These are phyloP conservation scores for Starmerella roubikii DNA, from an alignment of 805 yeast genomes.

Conservation along the genomic window DNA sequence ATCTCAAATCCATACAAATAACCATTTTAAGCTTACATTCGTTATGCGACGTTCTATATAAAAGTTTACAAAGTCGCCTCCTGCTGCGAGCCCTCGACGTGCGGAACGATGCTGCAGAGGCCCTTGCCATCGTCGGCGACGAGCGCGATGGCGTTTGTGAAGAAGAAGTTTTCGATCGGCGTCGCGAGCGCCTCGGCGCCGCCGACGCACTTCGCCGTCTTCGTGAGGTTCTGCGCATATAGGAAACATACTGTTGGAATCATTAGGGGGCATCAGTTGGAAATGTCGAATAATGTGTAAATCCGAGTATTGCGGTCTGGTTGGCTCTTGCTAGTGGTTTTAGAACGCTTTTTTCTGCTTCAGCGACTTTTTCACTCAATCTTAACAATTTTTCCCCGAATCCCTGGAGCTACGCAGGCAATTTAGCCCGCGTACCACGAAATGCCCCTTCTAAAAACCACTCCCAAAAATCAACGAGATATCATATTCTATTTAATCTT, in stretches of 20 bases:
- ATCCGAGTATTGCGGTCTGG: too few relatives aligned
- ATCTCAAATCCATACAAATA: too few relatives aligned
- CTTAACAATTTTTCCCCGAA: too few relatives aligned
- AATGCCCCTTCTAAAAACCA: too few relatives aligned
- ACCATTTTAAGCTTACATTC: not conserved
- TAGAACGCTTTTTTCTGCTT: too few relatives aligned
- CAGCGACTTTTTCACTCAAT: too few relatives aligned
- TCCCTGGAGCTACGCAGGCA: too few relatives aligned
- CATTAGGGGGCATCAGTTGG: not conserved
- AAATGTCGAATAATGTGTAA: too few relatives aligned
- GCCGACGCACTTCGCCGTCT: slow-evolving; percentile 31
- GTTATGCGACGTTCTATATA: not conserved
- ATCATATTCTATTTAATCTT: not conserved
- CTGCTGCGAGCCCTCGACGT: not conserved
- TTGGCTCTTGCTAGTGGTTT: too few relatives aligned
- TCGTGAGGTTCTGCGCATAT: slow-evolving; percentile 31
- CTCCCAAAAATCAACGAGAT: too few relatives aligned
- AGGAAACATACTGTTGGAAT: not conserved
- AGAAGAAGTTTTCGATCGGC: slow-evolving; percentile 71
- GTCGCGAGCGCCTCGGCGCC: slow-evolving; percentile 37
- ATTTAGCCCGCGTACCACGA: too few relatives aligned
- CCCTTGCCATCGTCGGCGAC: slow-evolving; percentile 82
- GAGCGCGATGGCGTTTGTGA: slow-evolving; percentile 82
- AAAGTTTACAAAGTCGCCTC: not conserved
- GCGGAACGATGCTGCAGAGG: slow-evolving; percentile 37